These are phyloP conservation scores for Sporothrix euskadiensis DNA, from an alignment of 2,329 filamentous ascomycete genomes.

Conservation along the genomic window DNA sequence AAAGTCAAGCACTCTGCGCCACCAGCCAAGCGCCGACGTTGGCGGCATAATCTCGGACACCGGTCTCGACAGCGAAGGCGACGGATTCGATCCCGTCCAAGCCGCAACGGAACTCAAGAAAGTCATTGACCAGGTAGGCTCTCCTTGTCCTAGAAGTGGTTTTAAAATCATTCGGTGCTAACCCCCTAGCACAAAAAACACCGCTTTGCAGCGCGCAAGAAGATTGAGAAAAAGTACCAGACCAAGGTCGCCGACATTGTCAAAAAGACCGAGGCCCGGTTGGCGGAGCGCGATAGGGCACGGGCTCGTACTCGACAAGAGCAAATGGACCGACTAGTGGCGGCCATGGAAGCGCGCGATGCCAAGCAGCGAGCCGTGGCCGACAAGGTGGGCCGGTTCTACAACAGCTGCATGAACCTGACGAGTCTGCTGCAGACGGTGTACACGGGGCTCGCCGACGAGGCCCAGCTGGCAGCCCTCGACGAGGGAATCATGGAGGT, in stretches of 20 bases:
- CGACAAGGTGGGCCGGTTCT: slow-evolving; percentile 31
- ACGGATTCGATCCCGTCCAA: slow-evolving; percentile 29
- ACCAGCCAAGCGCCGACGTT: slow-evolving; percentile 26
- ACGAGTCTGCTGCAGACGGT: slow-evolving; percentile 32
- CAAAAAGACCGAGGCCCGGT: slow-evolving; percentile 30
- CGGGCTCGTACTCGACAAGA: slow-evolving; percentile 25
- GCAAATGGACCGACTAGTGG: slow-evolving; percentile 31
- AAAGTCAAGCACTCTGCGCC: not conserved
- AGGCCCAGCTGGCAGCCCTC: slow-evolving; percentile 28
- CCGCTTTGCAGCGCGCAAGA: slow-evolving; percentile 29
- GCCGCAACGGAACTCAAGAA: slow-evolving; percentile 30
- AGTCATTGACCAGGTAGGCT: slow-evolving; percentile 31
- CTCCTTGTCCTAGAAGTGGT: not conserved
- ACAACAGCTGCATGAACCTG: slow-evolving; percentile 32
- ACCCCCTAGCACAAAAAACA: slow-evolving; percentile 32
- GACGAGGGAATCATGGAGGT: not conserved
- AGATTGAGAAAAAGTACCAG: slow-evolving; percentile 33
- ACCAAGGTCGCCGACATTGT: slow-evolving; percentile 33
- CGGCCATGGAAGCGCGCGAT: slow-evolving; percentile 33
- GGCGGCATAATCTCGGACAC: slow-evolving; percentile 12
- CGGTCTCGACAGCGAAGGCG: slow-evolving; percentile 25
- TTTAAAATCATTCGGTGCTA: not conserved
- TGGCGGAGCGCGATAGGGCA: slow-evolving; percentile 28
- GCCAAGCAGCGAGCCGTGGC: slow-evolving; percentile 33
- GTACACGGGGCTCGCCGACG: slow-evolving; percentile 32